Evolutionary conservation across 2,329 filamentous ascomycete species (phyloP).

Genomic region (Fusarium nygamai): DNA sequence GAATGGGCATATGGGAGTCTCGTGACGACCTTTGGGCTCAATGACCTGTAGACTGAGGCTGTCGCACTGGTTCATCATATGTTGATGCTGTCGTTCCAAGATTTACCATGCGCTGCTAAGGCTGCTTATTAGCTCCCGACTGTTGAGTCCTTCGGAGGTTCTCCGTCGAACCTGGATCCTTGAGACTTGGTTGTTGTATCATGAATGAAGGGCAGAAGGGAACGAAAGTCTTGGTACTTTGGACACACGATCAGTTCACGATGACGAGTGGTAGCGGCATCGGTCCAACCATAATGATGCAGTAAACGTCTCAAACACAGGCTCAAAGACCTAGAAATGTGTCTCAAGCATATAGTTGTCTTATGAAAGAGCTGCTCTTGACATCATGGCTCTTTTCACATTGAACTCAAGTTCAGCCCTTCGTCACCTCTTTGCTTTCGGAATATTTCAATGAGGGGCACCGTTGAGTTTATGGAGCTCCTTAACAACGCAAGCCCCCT

Average conservation of each 20-base stretch:
- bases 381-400: not conserved
- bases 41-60: not conserved
- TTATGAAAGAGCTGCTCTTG: not conserved
- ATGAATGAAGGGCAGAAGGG: not conserved
- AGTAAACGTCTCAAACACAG: not conserved
- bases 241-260: not conserved
- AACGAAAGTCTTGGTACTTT: not conserved
- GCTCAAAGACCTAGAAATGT: not conserved
- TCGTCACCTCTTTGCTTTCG: not conserved
- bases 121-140: not conserved
- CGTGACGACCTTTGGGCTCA: constrained; percentile 18
- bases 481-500: constrained; percentile 3
- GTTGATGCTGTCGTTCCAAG: not conserved
- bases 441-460: not conserved
- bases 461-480: constrained; percentile 14
- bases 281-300: not conserved
- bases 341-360: not conserved
- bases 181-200: not conserved
- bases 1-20: constrained; percentile 20
- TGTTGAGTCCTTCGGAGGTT: not conserved
- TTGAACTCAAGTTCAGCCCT: not conserved
- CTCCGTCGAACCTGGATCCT: not conserved
- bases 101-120: not conserved
- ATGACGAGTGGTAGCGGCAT: not conserved
- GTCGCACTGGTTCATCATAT: not conserved